Evolutionary conservation across 2,329 filamentous ascomycete species (phyloP).

Genomic region (Pezicula radicicola): DNA sequence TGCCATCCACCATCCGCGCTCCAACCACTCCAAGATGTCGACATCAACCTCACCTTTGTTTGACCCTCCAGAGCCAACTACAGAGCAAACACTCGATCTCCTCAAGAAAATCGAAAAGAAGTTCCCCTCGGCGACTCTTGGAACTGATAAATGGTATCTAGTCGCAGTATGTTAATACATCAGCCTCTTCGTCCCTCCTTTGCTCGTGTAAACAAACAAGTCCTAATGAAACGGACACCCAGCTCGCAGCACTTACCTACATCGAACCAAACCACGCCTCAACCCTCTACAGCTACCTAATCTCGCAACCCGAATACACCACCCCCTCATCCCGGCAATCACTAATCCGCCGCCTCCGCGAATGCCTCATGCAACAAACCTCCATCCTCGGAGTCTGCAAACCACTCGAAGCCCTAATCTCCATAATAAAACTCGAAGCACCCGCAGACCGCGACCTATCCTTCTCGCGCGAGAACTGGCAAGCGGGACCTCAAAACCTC

Average conservation of each 20-base stretch:
- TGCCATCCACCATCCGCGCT: no score
- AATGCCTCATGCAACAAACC: conserved; percentile 57
- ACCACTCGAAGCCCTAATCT: conserved; percentile 44
- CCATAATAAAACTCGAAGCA: conserved; percentile 18
- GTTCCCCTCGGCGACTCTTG: conserved; percentile 38
- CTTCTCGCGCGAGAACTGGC: conserved; percentile 49
- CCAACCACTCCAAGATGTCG: no score
- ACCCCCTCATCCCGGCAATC: conserved; percentile 40
- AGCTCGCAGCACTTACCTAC: conserved; percentile 34
- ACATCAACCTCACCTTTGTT: no score
- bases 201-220: background rate
- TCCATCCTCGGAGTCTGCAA: conserved; percentile 60
- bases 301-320: conserved; percentile 41
- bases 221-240: conserved; percentile 32
- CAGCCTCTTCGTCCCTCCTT: background rate
- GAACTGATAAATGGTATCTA: conserved; percentile 43
- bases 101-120: conserved; percentile 38
- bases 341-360: conserved; percentile 50
- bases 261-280: conserved; percentile 48
- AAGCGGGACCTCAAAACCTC: conserved; percentile 52
- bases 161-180: conserved; percentile 31
- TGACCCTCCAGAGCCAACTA: conserved; percentile 26
- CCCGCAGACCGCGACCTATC: conserved; percentile 47
- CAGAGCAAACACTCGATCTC: conserved; percentile 35
- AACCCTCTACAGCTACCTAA: conserved; percentile 54